A percentile compares a stretch with the other conserved stretches of the same genome.
Evolutionary conservation across 805 yeast genomes (phyloP).

Genomic region (Nakazawaea holstii): DNA sequence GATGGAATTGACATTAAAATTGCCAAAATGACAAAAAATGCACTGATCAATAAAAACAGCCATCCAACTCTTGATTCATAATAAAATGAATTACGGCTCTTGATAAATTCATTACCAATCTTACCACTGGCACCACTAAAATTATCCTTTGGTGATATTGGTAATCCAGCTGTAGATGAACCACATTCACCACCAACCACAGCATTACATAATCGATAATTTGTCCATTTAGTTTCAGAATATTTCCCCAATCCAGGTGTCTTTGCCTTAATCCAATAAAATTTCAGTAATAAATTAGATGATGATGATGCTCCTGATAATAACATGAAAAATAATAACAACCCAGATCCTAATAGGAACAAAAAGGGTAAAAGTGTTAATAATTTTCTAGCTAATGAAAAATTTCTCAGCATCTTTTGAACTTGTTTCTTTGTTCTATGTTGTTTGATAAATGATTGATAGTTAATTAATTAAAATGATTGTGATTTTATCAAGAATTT

Average conservation of each 20-base stretch:
- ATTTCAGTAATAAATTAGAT: constrained; percentile 48
- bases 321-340: constrained; percentile 48
- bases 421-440: not conserved
- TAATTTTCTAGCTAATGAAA: constrained; percentile 6
- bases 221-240: constrained; percentile 67
- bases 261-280: constrained; percentile 79
- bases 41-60: constrained; percentile 54
- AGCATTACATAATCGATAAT: constrained; percentile 54
- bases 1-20: not conserved
- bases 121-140: constrained; percentile 42
- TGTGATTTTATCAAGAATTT: not conserved
- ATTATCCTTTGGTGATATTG: constrained; percentile 77
- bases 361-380: constrained; percentile 6
- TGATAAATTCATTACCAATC: constrained; percentile 50
- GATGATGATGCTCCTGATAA: constrained; percentile 56
- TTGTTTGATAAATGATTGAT: not conserved
- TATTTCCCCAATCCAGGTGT: constrained; percentile 52
- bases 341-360: constrained; percentile 8
- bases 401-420: constrained; percentile 1
- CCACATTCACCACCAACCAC: constrained; percentile 47
- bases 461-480: not conserved
- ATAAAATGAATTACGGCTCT: constrained; percentile 51
- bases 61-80: constrained; percentile 64
- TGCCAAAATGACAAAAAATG: constrained; percentile 25
- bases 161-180: constrained; percentile 62